These are phyloP conservation scores for Exophiala xenobiotica DNA, from an alignment of 2,329 filamentous ascomycete species.

Conservation along the genomic window DNA sequence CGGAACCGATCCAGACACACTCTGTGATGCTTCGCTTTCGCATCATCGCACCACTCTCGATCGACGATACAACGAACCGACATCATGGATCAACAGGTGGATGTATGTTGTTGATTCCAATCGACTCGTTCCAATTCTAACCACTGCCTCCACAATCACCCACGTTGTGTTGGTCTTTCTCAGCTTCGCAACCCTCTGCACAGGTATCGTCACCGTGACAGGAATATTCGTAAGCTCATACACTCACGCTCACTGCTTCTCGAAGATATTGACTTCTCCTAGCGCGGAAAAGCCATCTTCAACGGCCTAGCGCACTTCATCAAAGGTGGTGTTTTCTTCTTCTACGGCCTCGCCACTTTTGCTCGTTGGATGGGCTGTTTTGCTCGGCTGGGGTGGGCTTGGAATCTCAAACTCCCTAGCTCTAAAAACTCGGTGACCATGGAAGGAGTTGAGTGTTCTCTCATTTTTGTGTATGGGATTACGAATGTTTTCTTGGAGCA, in stretches of 20 bases:
- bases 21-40: too few species aligned
- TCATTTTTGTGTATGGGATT: conserved; percentile 77
- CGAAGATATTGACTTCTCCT: too few species aligned
- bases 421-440: conserved; percentile 64
- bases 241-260: too few species aligned
- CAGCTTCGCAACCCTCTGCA: conserved; percentile 13
- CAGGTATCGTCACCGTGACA: conserved; percentile 38
- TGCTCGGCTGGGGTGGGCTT: conserved; percentile 78
- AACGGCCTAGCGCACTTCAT: conserved; percentile 79
- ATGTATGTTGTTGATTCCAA: too few species aligned
- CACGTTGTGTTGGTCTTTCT: conserved; percentile 9
- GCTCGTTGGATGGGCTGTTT: conserved; percentile 81
- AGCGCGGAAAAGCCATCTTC: conserved; percentile 59
- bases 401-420: conserved; percentile 65
- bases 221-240: conserved; percentile 33
- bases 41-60: too few species aligned
- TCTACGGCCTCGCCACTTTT: conserved; percentile 74
- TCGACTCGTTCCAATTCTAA: neutral
- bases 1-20: too few species aligned
- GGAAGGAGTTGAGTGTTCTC: conserved; percentile 75
- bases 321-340: conserved; percentile 83
- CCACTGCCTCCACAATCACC: neutral
- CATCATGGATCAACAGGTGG: too few species aligned
- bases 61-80: too few species aligned
- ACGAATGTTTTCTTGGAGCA: conserved; percentile 85